Conservation (phyloP, 2,329 filamentous ascomycete species). For the Truncatella angustata region DNA sequence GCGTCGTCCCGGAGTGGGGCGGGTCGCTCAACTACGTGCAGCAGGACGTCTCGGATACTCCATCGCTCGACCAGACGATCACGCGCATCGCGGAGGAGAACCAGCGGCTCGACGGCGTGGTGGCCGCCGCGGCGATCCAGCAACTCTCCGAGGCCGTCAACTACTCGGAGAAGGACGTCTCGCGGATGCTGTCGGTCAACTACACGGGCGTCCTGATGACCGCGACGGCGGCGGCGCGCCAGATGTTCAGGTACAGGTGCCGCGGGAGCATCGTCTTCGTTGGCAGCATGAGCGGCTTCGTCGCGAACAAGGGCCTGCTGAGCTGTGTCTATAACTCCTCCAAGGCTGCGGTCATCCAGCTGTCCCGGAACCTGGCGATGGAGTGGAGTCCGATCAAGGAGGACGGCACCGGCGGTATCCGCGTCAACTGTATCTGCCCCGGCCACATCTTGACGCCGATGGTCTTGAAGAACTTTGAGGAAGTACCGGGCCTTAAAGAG, state of each 20-base stretch:
- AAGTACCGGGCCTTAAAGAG: conserved; percentile 57
- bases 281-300: conserved; percentile 43
- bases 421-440: conserved; percentile 68
- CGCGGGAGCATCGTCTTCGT: conserved; percentile 57
- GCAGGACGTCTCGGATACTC: conserved; percentile 65
- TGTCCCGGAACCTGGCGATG: conserved; percentile 59
- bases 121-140: conserved; percentile 69
- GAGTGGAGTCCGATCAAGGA: conserved; percentile 54
- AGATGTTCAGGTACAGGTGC: conserved; percentile 52
- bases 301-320: conserved; percentile 52
- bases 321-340: conserved; percentile 66
- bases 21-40: conserved; percentile 59
- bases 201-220: conserved; percentile 69
- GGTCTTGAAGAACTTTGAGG: conserved; percentile 63
- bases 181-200: conserved; percentile 68
- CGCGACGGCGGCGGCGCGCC: conserved; percentile 67
- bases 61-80: conserved; percentile 56
- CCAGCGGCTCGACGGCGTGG: conserved; percentile 61
- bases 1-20: conserved; percentile 57
- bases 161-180: conserved; percentile 55
- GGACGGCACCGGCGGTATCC: conserved; percentile 51
- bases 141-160: conserved; percentile 68
- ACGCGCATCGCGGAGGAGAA: conserved; percentile 54
- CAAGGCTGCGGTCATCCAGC: conserved; percentile 64
- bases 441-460: conserved; percentile 51